Evolutionary conservation across 768 basidiomycete species (phyloP), one percentile per base, ranked within the genome.

Genomic region (Trametes cinnabarina): DNA sequence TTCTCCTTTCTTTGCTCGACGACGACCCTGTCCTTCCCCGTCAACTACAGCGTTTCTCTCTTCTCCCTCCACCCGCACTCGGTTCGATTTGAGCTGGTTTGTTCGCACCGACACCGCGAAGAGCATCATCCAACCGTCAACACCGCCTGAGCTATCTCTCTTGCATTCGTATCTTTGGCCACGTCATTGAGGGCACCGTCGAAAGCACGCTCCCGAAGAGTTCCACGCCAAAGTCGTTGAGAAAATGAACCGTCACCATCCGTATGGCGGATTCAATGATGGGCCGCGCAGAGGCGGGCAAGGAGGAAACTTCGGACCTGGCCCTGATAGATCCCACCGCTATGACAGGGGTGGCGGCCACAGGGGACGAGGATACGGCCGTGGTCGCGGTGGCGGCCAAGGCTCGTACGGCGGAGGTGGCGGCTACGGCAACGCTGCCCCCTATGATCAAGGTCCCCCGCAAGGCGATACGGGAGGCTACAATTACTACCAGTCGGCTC

Each of bases 161-260:
- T 22, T 20, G 30, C 25, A 32, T 30, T 35, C 51, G 19, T 8
- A 1, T 19, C 26, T 41, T 40, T 7, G 43, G 61, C 55, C 61
- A 56, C 62, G 62, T 63, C 67, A 58, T 54, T 66, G 59, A 64
- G 63, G 63, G 57, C 53, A 42, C 58, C 46, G 41, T 54, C 42
- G 44, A 14, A 39, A 14, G 58, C 47, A 46, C 58, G 40, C 47
- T 57, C 49, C 53, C 54, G 49, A 61, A 62, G 56, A 57, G 23
- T 54, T 37, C 51, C 60, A 23, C 32, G n/a, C 47, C 63, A 60
- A 68, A 60, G 22, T 46, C 43, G 50, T 69, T 69, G 69, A 71
- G 57, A 67, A 63, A 54, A 93, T 94, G 91, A 90, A 92, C 75
- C 89, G 91, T 69, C 91, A 92, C 75, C 90, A 93, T 82, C 92